Conservation (phyloP, 1,139 yeast species). For the Taphrina pruni region DNA sequence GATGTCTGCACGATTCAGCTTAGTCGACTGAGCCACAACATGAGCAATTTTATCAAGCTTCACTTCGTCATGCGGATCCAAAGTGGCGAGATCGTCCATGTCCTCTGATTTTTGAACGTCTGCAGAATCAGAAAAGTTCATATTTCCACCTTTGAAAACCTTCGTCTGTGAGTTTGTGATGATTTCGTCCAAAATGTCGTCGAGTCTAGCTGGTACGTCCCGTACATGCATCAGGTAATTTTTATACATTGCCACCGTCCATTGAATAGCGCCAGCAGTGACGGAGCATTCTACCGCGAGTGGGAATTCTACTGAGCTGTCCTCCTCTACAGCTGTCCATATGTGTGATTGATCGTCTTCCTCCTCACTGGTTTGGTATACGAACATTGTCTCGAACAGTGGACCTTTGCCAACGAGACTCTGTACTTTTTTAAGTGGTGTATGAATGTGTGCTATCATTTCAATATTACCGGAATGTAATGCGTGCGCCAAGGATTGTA, state of each 20-base stretch:
- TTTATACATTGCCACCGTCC: conserved; percentile 44
- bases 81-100: conserved; percentile 23
- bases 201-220: conserved; percentile 5
- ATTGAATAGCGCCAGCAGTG: conserved; percentile 26
- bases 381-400: conserved; percentile 46
- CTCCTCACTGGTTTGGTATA: conserved; percentile 43
- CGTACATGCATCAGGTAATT: conserved; percentile 12
- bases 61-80: neutral
- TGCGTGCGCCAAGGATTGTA: conserved; percentile 15
- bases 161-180: neutral
- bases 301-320: conserved; percentile 43
- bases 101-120: neutral
- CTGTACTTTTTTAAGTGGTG: conserved; percentile 41
- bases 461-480: conserved; percentile 38
- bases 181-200: neutral
- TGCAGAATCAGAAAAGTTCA: neutral
- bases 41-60: conserved; percentile 15
- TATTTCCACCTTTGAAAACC: neutral
- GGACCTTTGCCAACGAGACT: conserved; percentile 34
- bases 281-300: conserved; percentile 46
- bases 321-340: conserved; percentile 41
- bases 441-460: conserved; percentile 40
- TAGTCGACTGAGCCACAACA: conserved; percentile 40
- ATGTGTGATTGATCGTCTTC: neutral
- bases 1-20: conserved; percentile 29